Evolutionary conservation across 768 basidiomycete genomes (phyloP).

Genomic region (Trametes sanguinea): DNA sequence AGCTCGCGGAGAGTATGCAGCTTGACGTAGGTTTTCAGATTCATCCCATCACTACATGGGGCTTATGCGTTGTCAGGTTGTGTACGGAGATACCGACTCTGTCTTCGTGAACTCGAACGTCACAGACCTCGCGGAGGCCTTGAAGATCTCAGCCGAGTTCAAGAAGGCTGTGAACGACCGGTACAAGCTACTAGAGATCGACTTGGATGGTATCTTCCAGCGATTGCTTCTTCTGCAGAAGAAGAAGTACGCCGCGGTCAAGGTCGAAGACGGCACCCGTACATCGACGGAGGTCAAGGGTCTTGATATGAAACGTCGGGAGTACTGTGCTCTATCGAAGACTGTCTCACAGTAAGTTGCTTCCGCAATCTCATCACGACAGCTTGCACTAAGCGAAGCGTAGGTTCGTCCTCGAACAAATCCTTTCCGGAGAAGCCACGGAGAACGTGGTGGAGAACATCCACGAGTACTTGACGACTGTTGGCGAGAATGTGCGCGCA

Average conservation of each 20-base stretch:
- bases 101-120: conserved; percentile 98
- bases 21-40: conserved; percentile 69
- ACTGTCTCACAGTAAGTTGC: conserved; percentile 81
- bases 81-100: conserved; percentile 99
- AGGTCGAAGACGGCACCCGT: conserved; percentile 80
- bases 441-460: conserved; percentile 89
- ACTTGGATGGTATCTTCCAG: conserved; percentile 92
- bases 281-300: conserved; percentile 92
- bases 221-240: conserved; percentile 92
- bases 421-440: conserved; percentile 88
- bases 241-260: conserved; percentile 98
- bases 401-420: conserved; percentile 87
- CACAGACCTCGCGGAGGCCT: conserved; percentile 82
- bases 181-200: conserved; percentile 95
- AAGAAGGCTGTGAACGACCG: conserved; percentile 97
- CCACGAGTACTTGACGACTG: conserved; percentile 81
- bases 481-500: conserved; percentile 77
- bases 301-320: conserved; percentile 98
- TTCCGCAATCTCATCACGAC: background rate
- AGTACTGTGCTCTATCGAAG: conserved; percentile 92
- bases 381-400: background rate
- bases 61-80: conserved; percentile 58
- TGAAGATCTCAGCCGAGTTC: conserved; percentile 89
- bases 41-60: background rate
- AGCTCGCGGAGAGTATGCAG: conserved; percentile 85